Conservation (phyloP, 2,329 filamentous ascomycete species). For the Fusarium tjaetaba region DNA sequence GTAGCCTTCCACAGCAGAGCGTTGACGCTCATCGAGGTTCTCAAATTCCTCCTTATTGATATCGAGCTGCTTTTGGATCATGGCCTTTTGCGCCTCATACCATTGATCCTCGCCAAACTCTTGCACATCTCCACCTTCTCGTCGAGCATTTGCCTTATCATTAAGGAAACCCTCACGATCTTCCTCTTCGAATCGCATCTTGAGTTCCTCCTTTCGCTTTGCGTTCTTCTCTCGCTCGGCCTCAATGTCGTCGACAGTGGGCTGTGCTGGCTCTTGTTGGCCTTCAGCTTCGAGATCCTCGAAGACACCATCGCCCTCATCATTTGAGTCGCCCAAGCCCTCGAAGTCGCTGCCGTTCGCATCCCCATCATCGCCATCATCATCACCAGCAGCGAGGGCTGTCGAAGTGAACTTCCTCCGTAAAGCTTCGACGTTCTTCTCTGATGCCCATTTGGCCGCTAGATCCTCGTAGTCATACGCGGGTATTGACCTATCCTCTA, state of each 20-base stretch:
- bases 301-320: conserved; percentile 68
- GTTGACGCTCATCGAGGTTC: conserved; percentile 83
- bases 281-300: conserved; percentile 72
- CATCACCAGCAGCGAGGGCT: conserved; percentile 57
- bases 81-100: conserved; percentile 97
- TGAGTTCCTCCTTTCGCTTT: conserved; percentile 91
- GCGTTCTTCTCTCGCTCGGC: conserved; percentile 93
- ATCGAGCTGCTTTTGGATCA: conserved; percentile 92
- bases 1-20: conserved; percentile 87
- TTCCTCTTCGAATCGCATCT: conserved; percentile 94
- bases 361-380: conserved; percentile 48
- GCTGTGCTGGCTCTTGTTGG: conserved; percentile 61
- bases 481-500: conserved; percentile 84
- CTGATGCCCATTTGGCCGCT: conserved; percentile 84
- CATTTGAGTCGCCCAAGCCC: conserved; percentile 63
- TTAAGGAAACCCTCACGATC: conserved; percentile 96
- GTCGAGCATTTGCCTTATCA: conserved; percentile 81
- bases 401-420: conserved; percentile 79
- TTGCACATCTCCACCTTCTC: conserved; percentile 73
- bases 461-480: conserved; percentile 82
- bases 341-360: conserved; percentile 63
- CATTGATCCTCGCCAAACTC: conserved; percentile 98
- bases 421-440: conserved; percentile 79
- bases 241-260: conserved; percentile 69
- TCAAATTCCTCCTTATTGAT: conserved; percentile 97